Base-by-base conservation (phyloP, 1,284 basidiomycete species). In the Pholiota adiposa region DNA sequence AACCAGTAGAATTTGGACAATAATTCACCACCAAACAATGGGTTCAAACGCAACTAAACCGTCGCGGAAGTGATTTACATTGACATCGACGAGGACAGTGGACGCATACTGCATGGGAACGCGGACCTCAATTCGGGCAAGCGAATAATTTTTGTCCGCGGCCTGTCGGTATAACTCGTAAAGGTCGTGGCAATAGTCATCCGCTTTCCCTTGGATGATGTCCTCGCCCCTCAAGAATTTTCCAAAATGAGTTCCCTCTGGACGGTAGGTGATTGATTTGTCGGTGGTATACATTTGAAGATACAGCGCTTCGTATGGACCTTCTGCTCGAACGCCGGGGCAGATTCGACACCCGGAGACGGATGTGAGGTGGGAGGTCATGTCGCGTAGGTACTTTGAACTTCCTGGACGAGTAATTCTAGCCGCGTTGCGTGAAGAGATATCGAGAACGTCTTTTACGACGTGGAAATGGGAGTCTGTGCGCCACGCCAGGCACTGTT, bases 201-300 rank as follows among this genome's bases (percentile, higher is more conserved):
- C 33, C 1, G 49, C 57, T 31, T 61, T 61, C 12, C 49, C 34
- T 29, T 56, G 50, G 21, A 56, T 18, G 48, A 50, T 51, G 16
- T 69, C 62, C 18, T 56, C 50, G 0, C 51, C 38, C 5, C 58
- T 65, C 14, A 73, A 58, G 29, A 58, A 63, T 44, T 72, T 73
- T 0, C 63, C 65, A 43, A 63, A 62, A 33, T 65, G 63, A 11
- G 48, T 18, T 0, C 58, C 58, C 5, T 73, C 67, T 0, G 54
- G 56, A 16, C 58, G 54, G 49, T 70, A 71, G 3, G 63, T 62
- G 11, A 69, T n/a, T 0, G 66, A 6, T 29, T 73, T 74, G 44
- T 76, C 74, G 0, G 72, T 75, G 0, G 63, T 61, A 48, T 74
- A 76, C 1, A 69, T 40, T 52, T 74, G 72, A 0, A 72, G 4